Evolutionary conservation across 2,329 filamentous ascomycete genomes (phyloP), one percentile per base, ranked within the genome.

Genomic region (Paraconiothyrium brasiliense): DNA sequence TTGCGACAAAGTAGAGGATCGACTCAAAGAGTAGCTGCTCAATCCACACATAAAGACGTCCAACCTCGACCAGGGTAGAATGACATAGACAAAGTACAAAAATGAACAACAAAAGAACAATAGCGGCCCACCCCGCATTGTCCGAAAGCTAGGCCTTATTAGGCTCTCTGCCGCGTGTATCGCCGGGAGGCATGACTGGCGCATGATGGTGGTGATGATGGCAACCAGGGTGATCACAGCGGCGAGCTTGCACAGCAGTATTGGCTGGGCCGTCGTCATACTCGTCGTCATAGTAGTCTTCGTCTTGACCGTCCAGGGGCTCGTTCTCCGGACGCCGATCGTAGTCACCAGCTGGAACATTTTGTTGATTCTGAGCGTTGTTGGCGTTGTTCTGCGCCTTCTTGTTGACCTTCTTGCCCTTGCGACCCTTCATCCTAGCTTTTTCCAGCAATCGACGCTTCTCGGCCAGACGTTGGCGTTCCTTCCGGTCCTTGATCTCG

Each of bases 361-460:
- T 76, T 58, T 78, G 75, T 48, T 67, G 70, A 41, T 75, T 64
- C 55, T 75, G 71, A 14, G 68, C 63, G 37, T 71, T 75, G 61
- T 69, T 74, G 14, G 71, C 71, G 58, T 77, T 76, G 62, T 76
- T 73, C 59, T 77, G 73, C 13, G 70, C 67, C 61, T 86, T 85
- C 78, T 95, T 97, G 68, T 83, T 87, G 30, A 86, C 85, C 82
- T 97, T 97, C 83, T 92, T 97, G 54, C 89, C 90, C 81, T 97
- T 97, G 35, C 93, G 87, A 56, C 91, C 91, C 82, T 97, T 97
- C 82, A 93, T 92, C 82, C 97, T 97, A 24, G 94, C 93, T 80
- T 97, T 97, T 76, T 97, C 94, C 58, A 97, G 80, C 35, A 97
- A 82, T 52, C 94, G 85, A 64, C 90, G 89, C 73, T 94, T 92